Percentiles rank a stretch among this genome's conserved stretches.
Conservation (phyloP, 371 early-diverging fungal species). For the Mucor mucedo region DNA sequence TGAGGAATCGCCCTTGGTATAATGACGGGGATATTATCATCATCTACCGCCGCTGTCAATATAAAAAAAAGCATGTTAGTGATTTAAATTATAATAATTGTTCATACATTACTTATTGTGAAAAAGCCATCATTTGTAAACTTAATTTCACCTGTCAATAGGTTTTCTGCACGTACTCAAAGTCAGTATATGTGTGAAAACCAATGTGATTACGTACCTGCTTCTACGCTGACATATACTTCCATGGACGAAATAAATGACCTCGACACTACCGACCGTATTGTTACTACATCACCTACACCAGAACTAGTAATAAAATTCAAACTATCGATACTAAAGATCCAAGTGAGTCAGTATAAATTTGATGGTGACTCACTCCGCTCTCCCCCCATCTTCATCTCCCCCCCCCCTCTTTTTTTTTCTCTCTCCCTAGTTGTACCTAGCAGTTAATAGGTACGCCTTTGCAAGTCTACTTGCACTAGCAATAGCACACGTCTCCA, state of each 20-base stretch:
- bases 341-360: neutral
- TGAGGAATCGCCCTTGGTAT: conserved; percentile 53
- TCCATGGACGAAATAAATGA: conserved; percentile 65
- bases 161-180: conserved; percentile 43
- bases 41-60: conserved; percentile 48
- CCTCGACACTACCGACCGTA: conserved; percentile 62
- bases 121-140: conserved; percentile 71
- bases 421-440: conserved; percentile 35
- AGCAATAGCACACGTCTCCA: conserved; percentile 72
- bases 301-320: conserved; percentile 59
- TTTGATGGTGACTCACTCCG: conserved; percentile 4
- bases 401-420: neutral
- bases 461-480: conserved; percentile 67
- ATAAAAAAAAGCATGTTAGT: neutral
- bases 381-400: neutral
- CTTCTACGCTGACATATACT: conserved; percentile 66
- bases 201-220: conserved; percentile 30
- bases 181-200: neutral
- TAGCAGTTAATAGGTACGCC: conserved; percentile 65
- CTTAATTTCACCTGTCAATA: conserved; percentile 59
- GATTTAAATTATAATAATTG: neutral
- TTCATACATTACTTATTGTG: conserved; percentile 49
- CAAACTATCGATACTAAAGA: conserved; percentile 53
- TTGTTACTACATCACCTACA: conserved; percentile 66
- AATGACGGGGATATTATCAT: conserved; percentile 44